These are phyloP conservation scores for Colletotrichum tropicicola DNA, from an alignment of 2,329 filamentous ascomycete genomes.

Conservation along the genomic window DNA sequence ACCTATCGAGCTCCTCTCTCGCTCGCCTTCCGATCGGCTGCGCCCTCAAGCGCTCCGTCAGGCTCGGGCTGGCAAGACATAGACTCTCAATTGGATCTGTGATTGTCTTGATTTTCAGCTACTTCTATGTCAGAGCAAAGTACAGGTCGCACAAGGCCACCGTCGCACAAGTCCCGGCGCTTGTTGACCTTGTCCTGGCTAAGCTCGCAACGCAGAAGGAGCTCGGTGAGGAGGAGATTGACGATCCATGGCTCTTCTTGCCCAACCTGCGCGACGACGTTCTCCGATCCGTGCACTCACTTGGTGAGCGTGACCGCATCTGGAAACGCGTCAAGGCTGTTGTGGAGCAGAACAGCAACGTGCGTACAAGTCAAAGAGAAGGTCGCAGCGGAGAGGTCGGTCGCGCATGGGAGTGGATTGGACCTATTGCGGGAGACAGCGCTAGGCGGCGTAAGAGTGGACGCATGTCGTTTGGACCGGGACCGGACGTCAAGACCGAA, in stretches of 20 bases:
- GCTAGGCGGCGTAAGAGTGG: constrained; percentile 59
- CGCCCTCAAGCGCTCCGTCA: constrained; percentile 79
- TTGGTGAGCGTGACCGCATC: constrained; percentile 78
- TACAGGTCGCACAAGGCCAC: constrained; percentile 72
- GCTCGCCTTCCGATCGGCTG: constrained; percentile 89
- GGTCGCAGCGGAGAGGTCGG: constrained; percentile 71
- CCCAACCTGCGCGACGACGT: constrained; percentile 93
- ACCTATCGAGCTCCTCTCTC: constrained; percentile 87
- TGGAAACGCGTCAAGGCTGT: constrained; percentile 86
- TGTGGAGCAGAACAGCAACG: constrained; percentile 94
- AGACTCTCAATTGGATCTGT: constrained; percentile 81
- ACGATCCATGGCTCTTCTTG: constrained; percentile 85
- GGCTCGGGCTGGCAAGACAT: constrained; percentile 86
- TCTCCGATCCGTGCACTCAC: constrained; percentile 80
- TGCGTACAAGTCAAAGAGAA: constrained; percentile 78
- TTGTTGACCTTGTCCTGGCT: constrained; percentile 87
- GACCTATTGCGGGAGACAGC: constrained; percentile 58
- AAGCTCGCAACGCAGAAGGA: constrained; percentile 86
- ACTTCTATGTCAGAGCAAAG: constrained; percentile 71
- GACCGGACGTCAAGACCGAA: constrained; percentile 47
- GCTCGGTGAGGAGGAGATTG: constrained; percentile 72
- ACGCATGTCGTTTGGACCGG: constrained; percentile 55
- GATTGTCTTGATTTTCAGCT: constrained; percentile 55
- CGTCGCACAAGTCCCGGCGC: constrained; percentile 77
- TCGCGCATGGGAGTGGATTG: constrained; percentile 76